Percentiles rank a stretch among this genome's conserved stretches.
Evolutionary conservation across 352 stramenopile genomes (phyloP).

Genomic region (Phytophthora foliorum): DNA sequence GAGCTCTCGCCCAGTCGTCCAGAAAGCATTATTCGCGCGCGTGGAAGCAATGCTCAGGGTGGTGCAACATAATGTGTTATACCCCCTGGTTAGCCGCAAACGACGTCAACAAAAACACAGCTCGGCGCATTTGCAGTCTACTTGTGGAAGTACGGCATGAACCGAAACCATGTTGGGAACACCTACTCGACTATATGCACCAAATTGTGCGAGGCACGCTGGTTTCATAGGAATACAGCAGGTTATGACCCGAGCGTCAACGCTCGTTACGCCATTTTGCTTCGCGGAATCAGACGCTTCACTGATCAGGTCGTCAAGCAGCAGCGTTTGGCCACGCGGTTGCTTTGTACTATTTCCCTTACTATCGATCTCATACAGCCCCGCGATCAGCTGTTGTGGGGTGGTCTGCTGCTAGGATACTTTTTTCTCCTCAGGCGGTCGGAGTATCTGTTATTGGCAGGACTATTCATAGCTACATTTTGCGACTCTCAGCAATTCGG

Average conservation of each 20-base stretch:
- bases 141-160: conserved; percentile 12
- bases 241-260: conserved; percentile 29
- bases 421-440: conserved; percentile 29
- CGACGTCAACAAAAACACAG: neutral
- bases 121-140: neutral
- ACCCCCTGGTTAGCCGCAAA: neutral
- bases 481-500: conserved; percentile 14
- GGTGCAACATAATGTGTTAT: conserved; percentile 16
- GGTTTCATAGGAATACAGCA: conserved; percentile 4
- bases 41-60: conserved; percentile 11
- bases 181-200: neutral
- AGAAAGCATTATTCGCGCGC: conserved; percentile 9
- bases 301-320: conserved; percentile 18
- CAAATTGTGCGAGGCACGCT: neutral
- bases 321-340: conserved; percentile 6
- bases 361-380: conserved; percentile 3
- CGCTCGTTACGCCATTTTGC: conserved; percentile 20
- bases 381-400: conserved; percentile 16
- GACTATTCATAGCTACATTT: conserved; percentile 15
- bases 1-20: conserved; percentile 13
- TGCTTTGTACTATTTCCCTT: conserved; percentile 5
- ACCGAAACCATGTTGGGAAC: neutral
- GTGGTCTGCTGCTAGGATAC: conserved; percentile 23
- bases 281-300: conserved; percentile 14
- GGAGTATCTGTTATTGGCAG: conserved; percentile 23